phyloP scores from a whole-genome alignment of 495 filamentous ascomycete species.

The Annulohypoxylon nitens region DNA sequence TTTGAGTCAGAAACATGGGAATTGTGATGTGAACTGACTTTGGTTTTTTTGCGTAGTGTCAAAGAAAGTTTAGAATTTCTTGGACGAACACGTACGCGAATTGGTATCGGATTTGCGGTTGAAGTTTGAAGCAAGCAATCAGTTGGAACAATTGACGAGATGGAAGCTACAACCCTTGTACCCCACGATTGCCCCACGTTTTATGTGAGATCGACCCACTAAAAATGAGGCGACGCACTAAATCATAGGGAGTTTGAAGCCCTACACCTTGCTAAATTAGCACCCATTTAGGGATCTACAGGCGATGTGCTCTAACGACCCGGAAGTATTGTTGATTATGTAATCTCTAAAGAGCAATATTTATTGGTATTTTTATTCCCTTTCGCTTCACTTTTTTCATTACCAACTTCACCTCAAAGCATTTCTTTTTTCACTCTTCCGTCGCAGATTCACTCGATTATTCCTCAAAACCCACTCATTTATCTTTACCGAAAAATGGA shows the following conservation, averaged over 20 bases:
- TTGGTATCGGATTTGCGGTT: not conserved
- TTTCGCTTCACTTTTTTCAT: not conserved
- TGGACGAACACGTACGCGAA: not conserved
- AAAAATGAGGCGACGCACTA: slow-evolving; percentile 71
- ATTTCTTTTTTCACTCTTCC: not conserved
- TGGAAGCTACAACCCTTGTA: not conserved
- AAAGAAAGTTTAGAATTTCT: not conserved
- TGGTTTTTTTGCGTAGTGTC: not conserved
- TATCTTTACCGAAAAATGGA: not conserved
- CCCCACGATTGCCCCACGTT: slow-evolving; percentile 9
- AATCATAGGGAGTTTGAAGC: slow-evolving; percentile 61
- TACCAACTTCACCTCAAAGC: not conserved
- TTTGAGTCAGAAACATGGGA: not conserved
- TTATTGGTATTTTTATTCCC: not conserved
- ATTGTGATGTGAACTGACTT: not conserved
- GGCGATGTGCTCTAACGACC: too few relatives aligned
- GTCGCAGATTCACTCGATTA: not conserved
- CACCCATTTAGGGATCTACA: slow-evolving; percentile 50
- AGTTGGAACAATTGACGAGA: not conserved
- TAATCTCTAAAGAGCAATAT: not conserved
- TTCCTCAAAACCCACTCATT: not conserved
- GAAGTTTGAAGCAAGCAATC: not conserved
- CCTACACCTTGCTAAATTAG: slow-evolving; percentile 39
- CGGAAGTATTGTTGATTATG: not conserved
- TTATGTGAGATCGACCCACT: not conserved